phyloP scores from a whole-genome alignment of 2,329 filamentous ascomycete species.

The Monosporascus sp. region DNA sequence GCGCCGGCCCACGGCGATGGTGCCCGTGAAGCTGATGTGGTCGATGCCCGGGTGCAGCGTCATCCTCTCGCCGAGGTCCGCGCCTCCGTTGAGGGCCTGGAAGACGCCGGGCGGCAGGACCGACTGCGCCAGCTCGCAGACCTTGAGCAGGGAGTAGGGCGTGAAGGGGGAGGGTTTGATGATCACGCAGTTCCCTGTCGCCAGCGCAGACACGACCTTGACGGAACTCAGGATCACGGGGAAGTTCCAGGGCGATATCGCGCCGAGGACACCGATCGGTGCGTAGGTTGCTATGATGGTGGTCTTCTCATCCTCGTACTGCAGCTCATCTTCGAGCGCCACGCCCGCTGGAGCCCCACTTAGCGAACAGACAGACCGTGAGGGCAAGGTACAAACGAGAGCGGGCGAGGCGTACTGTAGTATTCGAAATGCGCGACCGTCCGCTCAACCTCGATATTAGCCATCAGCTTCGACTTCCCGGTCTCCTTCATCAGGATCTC shows the following conservation, averaged over 20 bases:
- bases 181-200: slow-evolving; percentile 51
- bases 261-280: slow-evolving; percentile 46
- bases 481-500: slow-evolving; percentile 43
- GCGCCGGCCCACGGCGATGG: slow-evolving; percentile 42
- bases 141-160: slow-evolving; percentile 46
- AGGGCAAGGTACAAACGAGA: not conserved
- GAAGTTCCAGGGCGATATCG: slow-evolving; percentile 59
- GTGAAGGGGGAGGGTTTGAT: slow-evolving; percentile 56
- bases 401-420: slow-evolving; percentile 24
- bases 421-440: slow-evolving; percentile 32
- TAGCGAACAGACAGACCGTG: not conserved
- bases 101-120: slow-evolving; percentile 52
- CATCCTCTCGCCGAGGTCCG: slow-evolving; percentile 47
- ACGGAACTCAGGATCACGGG: slow-evolving; percentile 41
- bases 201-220: slow-evolving; percentile 46
- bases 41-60: slow-evolving; percentile 48
- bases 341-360: slow-evolving; percentile 18
- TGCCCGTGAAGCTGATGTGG: slow-evolving; percentile 56
- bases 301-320: slow-evolving; percentile 40
- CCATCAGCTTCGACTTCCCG: slow-evolving; percentile 42
- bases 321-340: slow-evolving; percentile 39
- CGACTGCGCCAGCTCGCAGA: slow-evolving; percentile 42
- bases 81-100: slow-evolving; percentile 49
- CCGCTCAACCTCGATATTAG: slow-evolving; percentile 32
- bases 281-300: slow-evolving; percentile 37